Evolutionary conservation across 768 basidiomycete species (phyloP).

Genomic region (Mrakia frigida): DNA sequence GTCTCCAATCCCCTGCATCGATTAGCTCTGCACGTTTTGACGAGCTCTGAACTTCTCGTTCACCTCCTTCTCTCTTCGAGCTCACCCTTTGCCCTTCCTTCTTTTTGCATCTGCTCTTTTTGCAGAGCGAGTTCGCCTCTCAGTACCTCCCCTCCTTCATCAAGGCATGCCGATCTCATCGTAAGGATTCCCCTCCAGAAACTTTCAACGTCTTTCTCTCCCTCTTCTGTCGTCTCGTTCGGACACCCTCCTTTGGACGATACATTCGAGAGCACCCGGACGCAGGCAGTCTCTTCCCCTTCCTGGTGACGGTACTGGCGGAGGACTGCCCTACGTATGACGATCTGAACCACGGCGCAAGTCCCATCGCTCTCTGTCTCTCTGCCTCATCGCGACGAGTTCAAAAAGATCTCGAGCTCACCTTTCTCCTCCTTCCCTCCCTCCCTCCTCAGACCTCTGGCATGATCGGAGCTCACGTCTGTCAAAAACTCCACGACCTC

Average conservation of each 20-base stretch:
- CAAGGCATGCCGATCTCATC: slow-evolving; percentile 14
- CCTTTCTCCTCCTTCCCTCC: neutral
- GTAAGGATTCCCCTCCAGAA: slow-evolving; percentile 2
- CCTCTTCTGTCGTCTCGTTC: neutral
- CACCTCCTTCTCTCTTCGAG: neutral
- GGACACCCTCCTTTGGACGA: slow-evolving; percentile 3
- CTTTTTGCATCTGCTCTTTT: neutral
- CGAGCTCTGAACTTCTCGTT: neutral
- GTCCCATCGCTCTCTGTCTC: neutral
- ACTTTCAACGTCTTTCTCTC: slow-evolving; percentile 7
- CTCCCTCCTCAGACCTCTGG: neutral
- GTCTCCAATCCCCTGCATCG: neutral
- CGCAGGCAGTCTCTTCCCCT: slow-evolving; percentile 3
- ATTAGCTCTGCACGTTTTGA: no score
- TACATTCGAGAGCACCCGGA: slow-evolving; percentile 13
- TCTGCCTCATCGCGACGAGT: neutral
- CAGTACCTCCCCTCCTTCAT: slow-evolving; percentile 16
- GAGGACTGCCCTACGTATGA: slow-evolving; percentile 15
- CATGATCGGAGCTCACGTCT: slow-evolving; percentile 9
- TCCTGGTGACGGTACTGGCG: neutral
- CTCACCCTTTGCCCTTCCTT: neutral
- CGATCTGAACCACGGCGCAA: neutral
- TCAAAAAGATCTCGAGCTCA: neutral
- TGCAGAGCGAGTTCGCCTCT: slow-evolving; percentile 11
- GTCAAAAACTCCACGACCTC: slow-evolving; percentile 13